Conservation (phyloP, 2,329 filamentous ascomycete genomes). For the Aspergillus japonicus region DNA sequence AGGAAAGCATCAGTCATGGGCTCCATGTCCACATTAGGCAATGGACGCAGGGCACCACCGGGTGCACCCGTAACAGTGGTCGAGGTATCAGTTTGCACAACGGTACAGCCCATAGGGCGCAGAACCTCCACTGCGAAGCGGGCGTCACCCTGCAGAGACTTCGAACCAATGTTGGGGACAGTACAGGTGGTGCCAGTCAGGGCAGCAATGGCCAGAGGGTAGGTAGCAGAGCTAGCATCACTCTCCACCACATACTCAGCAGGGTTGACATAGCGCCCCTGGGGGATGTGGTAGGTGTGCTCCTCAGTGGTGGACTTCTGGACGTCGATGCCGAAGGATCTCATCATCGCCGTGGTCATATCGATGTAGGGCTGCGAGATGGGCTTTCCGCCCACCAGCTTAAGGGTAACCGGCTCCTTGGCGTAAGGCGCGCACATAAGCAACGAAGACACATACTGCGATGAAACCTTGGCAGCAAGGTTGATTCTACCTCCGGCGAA, state of each 20-base stretch:
- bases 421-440: conserved; percentile 97
- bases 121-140: conserved; percentile 90
- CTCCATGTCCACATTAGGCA: conserved; percentile 92
- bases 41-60: conserved; percentile 67
- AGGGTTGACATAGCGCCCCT: conserved; percentile 79
- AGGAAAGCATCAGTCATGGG: conserved; percentile 99
- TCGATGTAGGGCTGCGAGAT: conserved; percentile 97
- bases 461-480: conserved; percentile 90
- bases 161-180: conserved; percentile 90
- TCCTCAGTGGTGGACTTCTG: conserved; percentile 72
- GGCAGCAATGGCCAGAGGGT: conserved; percentile 88
- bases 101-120: conserved; percentile 86
- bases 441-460: conserved; percentile 97
- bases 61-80: conserved; percentile 92
- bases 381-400: conserved; percentile 90
- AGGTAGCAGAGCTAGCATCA: conserved; percentile 95
- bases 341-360: conserved; percentile 99
- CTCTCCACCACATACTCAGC: conserved; percentile 88
- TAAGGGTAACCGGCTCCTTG: conserved; percentile 86
- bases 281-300: conserved; percentile 91
- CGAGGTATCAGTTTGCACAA: conserved; percentile 78
- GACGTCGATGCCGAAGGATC: conserved; percentile 80
- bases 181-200: conserved; percentile 96
- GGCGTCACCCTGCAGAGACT: conserved; percentile 90
- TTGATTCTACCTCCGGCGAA: conserved; percentile 86